Evolutionary conservation across 2,329 filamentous ascomycete genomes (phyloP).

Genomic region (Thielaviopsis musarum): DNA sequence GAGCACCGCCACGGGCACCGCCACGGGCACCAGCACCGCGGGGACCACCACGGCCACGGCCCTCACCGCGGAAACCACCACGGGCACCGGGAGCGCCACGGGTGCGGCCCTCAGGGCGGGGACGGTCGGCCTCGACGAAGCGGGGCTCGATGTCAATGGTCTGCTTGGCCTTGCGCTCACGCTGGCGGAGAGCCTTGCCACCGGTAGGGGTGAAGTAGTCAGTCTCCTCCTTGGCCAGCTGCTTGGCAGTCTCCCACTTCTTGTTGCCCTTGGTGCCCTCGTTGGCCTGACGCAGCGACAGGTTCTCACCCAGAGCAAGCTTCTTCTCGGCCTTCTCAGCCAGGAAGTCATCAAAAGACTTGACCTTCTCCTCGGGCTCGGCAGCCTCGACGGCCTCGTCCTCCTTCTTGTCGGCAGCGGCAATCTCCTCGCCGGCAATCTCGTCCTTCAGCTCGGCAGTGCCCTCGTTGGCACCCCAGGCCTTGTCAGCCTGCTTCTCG

Average conservation of each 20-base stretch:
- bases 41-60: slow-evolving; percentile 31
- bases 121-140: slow-evolving; percentile 53
- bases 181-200: slow-evolving; percentile 71
- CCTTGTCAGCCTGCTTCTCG: slow-evolving; percentile 74
- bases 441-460: slow-evolving; percentile 79
- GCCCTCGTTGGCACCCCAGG: slow-evolving; percentile 75
- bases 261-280: slow-evolving; percentile 77
- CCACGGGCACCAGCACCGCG: slow-evolving; percentile 26
- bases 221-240: slow-evolving; percentile 47
- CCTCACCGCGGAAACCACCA: slow-evolving; percentile 29
- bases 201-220: slow-evolving; percentile 59
- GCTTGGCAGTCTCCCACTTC: slow-evolving; percentile 82
- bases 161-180: slow-evolving; percentile 85
- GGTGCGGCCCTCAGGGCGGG: slow-evolving; percentile 31
- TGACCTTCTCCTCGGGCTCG: slow-evolving; percentile 69
- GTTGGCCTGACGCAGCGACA: slow-evolving; percentile 76
- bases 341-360: slow-evolving; percentile 82
- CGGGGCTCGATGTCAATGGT: slow-evolving; percentile 76
- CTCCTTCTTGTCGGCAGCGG: slow-evolving; percentile 68
- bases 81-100: slow-evolving; percentile 34
- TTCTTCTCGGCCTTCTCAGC: slow-evolving; percentile 59
- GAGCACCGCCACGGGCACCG: slow-evolving; percentile 26
- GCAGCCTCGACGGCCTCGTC: slow-evolving; percentile 27
- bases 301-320: slow-evolving; percentile 43
- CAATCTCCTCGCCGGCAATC: slow-evolving; percentile 78